Percentiles rank a stretch among this genome's conserved stretches.
Evolutionary conservation across 169 alveolate species (phyloP).

Genomic region (Gregarina niphandrodes): DNA sequence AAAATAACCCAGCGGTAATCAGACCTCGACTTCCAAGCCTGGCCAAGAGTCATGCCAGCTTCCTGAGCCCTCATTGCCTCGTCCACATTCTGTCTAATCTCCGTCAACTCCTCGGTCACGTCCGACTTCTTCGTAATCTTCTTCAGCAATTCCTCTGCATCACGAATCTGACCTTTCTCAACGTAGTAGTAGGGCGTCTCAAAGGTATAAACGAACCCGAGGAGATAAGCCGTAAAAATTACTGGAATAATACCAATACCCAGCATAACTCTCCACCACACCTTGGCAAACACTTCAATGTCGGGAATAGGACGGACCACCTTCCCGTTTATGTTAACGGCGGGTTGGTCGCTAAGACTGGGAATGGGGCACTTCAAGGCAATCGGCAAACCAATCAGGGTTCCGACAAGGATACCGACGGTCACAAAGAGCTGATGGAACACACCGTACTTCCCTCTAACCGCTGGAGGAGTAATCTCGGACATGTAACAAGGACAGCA

Average conservation of each 20-base stretch:
- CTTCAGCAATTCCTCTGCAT: conserved; percentile 9
- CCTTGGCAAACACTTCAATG: neutral
- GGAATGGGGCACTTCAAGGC: too few relatives aligned
- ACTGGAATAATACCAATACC: conserved; percentile 6
- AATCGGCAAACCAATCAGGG: conserved; percentile 22
- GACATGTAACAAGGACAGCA: conserved; percentile 33
- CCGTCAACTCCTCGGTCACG: conserved; percentile 8
- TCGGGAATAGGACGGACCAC: too few relatives aligned
- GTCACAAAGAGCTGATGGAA: conserved; percentile 34
- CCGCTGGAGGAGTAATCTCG: conserved; percentile 33
- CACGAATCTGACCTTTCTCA: conserved; percentile 6
- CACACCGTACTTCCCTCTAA: conserved; percentile 32
- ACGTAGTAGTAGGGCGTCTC: conserved; percentile 21
- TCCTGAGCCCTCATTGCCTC: conserved; percentile 7
- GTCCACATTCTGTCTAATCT: conserved; percentile 1
- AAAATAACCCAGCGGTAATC: conserved; percentile 27
- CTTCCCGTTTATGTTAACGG: too few relatives aligned
- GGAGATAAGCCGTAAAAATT: neutral
- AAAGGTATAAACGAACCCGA: conserved; percentile 5
- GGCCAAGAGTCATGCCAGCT: conserved; percentile 2
- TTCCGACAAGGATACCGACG: conserved; percentile 29
- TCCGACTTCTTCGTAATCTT: conserved; percentile 5
- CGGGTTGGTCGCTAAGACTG: too few relatives aligned
- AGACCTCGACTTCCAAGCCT: conserved; percentile 1
- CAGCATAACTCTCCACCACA: conserved; percentile 6